Evolutionary conservation across 2,329 filamentous ascomycete genomes (phyloP), one percentile per base, ranked within the genome.

Genomic region (Madurella mycetomatis): DNA sequence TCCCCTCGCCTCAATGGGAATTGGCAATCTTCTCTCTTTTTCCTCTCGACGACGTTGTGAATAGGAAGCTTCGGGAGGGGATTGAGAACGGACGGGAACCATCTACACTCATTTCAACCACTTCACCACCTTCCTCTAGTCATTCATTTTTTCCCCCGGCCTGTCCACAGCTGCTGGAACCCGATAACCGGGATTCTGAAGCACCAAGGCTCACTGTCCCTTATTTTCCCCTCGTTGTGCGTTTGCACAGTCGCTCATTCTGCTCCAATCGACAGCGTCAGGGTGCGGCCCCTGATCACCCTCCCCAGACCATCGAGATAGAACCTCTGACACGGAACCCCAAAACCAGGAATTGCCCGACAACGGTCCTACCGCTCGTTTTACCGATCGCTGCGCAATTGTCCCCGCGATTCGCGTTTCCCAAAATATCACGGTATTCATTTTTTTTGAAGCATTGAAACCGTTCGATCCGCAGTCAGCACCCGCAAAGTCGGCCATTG

Each of bases 201-300:
- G 52, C 51, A 53, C 51, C n/a, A 51, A 34, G 47, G 34, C 45
- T 16, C 39, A 51, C 47, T 34, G 31, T 49, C 57, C 43, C 32
- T 58, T 54, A 15, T 40, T 56, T 60, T 49, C 40, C 55, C 49
- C 53, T 45, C 40, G 43, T 45, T 18, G 19, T 50, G 52, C 49
- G 53, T 58, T 60, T 57, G 49, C 54, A 55, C 49, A 51, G 56
- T 58, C 62, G 51, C 54, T 58, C 62, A 25, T 51, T 59, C 50
- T 56, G 49, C 56, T 51, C 60, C 57, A 62, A 59, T 62, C 58
- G 59, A 61, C 59, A 43, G 31, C 41, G 61, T 59, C 60, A 57
- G 61, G 53, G 53, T 61, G 54, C 53, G 47, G 37, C 64, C 62
- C 64, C 65, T 67, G 65, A 67, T 66, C 62, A 46, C 42, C 62